Conservation (phyloP, 164 flowering plant species). For the Stephania japonica region DNA sequence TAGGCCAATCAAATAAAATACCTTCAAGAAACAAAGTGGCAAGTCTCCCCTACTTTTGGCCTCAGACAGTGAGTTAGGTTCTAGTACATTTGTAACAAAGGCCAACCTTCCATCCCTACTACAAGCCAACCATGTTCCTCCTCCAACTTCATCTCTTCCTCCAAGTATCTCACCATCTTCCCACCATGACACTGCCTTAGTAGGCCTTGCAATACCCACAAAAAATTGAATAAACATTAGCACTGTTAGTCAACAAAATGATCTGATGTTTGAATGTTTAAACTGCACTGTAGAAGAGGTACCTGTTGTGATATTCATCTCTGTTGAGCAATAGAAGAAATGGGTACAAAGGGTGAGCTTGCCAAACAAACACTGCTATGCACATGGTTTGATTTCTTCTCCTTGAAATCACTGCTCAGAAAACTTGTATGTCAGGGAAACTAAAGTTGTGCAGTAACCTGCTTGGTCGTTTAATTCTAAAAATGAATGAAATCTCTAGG, state of each 20-base stretch:
- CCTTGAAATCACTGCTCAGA: not conserved
- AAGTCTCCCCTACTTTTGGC: conserved; percentile 73
- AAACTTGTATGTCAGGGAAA: not conserved
- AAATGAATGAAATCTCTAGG: not conserved
- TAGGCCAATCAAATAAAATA: conserved; percentile 10
- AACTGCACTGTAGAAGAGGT: not conserved
- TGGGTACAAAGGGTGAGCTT: conserved; percentile 59
- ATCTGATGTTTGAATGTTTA: not conserved
- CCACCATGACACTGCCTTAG: conserved; percentile 71
- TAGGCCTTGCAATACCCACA: conserved; percentile 34
- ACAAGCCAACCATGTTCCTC: conserved; percentile 90
- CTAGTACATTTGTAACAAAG: conserved; percentile 71
- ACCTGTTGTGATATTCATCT: conserved; percentile 72
- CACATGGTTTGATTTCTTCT: conserved; percentile 41
- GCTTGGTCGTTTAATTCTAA: not conserved
- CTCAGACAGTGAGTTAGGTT: conserved; percentile 21
- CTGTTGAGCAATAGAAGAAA: conserved; percentile 65
- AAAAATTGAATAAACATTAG: too few species aligned
- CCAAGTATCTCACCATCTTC: conserved; percentile 57
- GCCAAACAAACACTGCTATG: conserved; percentile 67
- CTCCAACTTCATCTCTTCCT: conserved; percentile 73
- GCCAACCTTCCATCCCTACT: conserved; percentile 53
- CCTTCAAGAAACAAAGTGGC: conserved; percentile 67
- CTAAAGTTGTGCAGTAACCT: too few species aligned
- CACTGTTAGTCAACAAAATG: not conserved